phyloP scores from a whole-genome alignment of 2,329 filamentous ascomycete species.

The Sphaerulina vaccinii region DNA sequence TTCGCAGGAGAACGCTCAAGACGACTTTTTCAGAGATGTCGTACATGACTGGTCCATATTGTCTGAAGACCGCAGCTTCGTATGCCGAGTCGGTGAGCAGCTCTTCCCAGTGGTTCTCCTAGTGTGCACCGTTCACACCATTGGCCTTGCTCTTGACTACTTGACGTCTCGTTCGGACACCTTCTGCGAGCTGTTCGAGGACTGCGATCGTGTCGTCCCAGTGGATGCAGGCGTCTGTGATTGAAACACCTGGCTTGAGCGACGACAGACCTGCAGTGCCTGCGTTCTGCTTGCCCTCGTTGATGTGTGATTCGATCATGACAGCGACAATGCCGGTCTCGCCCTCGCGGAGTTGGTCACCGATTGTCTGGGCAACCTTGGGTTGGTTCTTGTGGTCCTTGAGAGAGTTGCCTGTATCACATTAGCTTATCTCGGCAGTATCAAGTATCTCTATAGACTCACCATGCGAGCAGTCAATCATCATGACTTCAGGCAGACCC shows the following conservation, averaged over 20 bases:
- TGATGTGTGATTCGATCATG: slow-evolving; percentile 98
- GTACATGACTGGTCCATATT: neutral
- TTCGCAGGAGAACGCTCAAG: neutral
- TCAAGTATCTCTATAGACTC: slow-evolving; percentile 34
- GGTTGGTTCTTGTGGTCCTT: slow-evolving; percentile 98
- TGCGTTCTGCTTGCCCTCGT: slow-evolving; percentile 77
- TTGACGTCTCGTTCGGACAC: slow-evolving; percentile 72
- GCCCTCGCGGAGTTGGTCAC: slow-evolving; percentile 81
- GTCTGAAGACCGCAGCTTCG: neutral
- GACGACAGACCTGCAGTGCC: slow-evolving; percentile 68
- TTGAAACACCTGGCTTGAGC: slow-evolving; percentile 86
- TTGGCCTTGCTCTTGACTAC: slow-evolving; percentile 31
- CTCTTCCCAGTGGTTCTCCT: neutral
- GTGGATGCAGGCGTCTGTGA: slow-evolving; percentile 93
- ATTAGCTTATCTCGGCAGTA: neutral
- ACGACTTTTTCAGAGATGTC: neutral
- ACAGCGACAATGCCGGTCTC: slow-evolving; percentile 89
- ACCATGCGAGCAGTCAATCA: slow-evolving; percentile 99
- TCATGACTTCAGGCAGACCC: slow-evolving; percentile 82
- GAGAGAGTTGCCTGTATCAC: slow-evolving; percentile 75
- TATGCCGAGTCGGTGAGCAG: neutral
- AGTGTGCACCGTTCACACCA: slow-evolving; percentile 25
- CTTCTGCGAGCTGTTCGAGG: slow-evolving; percentile 80
- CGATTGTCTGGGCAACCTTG: slow-evolving; percentile 78
- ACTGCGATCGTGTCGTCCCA: slow-evolving; percentile 83